Conservation (phyloP, 106 monocot species). For the Vanilla planifolia region DNA sequence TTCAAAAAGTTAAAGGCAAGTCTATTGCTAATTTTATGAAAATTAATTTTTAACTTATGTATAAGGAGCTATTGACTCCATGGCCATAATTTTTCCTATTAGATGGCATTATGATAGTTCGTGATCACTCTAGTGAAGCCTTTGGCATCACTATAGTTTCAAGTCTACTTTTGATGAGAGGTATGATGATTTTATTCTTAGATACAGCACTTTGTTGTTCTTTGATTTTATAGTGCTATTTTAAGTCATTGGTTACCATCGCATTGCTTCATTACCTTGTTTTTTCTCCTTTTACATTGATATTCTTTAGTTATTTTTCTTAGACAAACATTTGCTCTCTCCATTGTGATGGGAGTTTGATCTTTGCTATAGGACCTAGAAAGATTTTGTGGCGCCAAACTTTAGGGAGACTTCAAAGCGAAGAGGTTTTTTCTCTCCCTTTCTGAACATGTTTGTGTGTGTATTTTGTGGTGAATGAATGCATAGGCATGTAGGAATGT, state of each 20-base stretch:
- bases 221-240: neutral
- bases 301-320: constrained; percentile 1
- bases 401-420: constrained; percentile 20
- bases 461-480: too few relatives aligned
- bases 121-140: constrained; percentile 14
- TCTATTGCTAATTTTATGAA: neutral
- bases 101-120: constrained; percentile 18
- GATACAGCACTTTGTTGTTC: too few relatives aligned
- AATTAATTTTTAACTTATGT: too few relatives aligned
- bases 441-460: neutral
- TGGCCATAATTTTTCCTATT: neutral
- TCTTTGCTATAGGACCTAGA: constrained; percentile 17
- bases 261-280: neutral
- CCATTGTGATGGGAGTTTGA: constrained; percentile 1
- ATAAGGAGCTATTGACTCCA: too few relatives aligned
- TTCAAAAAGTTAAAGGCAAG: constrained; percentile 26
- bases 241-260: neutral
- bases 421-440: constrained; percentile 11
- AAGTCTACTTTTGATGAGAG: constrained; percentile 22
- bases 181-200: too few relatives aligned
- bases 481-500: too few relatives aligned
- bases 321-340: neutral
- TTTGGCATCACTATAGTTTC: constrained; percentile 14
- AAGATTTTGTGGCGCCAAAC: constrained; percentile 24
- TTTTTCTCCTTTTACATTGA: neutral